phyloP scores from a whole-genome alignment of 202 grass and related monocot species.

The Schoenoplectus triqueter region DNA sequence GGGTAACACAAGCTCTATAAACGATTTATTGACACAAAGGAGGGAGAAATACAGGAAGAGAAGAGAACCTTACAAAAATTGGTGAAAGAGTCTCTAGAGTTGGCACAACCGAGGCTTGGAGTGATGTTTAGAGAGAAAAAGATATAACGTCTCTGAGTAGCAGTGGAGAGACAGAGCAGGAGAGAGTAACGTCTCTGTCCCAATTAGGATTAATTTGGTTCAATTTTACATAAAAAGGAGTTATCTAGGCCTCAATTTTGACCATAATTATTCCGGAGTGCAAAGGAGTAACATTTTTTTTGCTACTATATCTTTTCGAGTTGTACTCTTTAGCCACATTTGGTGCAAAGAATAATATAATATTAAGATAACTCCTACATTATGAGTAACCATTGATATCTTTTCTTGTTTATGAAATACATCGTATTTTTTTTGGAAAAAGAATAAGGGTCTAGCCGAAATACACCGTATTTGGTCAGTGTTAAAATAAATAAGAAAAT shows the following conservation, averaged over 20 bases:
- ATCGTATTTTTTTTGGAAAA: too few species aligned
- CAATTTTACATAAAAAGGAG: too few species aligned
- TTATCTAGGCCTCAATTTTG: background rate
- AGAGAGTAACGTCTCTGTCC: background rate
- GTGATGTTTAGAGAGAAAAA: too few species aligned
- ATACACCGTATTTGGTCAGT: too few species aligned
- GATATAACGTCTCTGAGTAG: background rate
- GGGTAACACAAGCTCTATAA: too few species aligned
- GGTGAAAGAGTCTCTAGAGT: too few species aligned
- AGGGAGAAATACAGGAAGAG: background rate
- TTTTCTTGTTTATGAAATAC: background rate
- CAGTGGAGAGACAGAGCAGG: background rate
- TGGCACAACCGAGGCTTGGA: too few species aligned
- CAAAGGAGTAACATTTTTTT: background rate
- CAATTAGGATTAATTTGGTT: too few species aligned
- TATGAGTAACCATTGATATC: background rate
- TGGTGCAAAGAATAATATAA: background rate
- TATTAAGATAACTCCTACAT: background rate
- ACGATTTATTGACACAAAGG: too few species aligned
- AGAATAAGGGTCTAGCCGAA: too few species aligned
- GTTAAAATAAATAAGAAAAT: too few species aligned
- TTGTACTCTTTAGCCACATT: background rate
- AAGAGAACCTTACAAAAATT: background rate
- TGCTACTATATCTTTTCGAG: background rate
- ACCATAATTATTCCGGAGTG: background rate